Conservation (phyloP, 2,329 filamentous ascomycete genomes). For the Hypocrella siamensis region DNA sequence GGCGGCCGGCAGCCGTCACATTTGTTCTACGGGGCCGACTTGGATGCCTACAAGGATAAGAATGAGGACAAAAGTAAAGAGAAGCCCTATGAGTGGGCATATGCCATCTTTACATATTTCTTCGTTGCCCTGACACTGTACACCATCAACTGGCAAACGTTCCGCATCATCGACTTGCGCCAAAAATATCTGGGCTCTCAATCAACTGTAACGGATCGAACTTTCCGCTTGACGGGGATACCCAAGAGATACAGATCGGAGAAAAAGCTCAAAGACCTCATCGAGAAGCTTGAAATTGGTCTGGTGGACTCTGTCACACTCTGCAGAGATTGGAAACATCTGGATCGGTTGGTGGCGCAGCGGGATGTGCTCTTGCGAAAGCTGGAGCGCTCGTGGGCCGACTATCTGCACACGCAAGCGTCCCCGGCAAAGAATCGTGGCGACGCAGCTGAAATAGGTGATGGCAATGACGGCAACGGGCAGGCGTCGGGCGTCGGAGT, state of each 20-base stretch:
- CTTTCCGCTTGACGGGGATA: conserved; percentile 81
- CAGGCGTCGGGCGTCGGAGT: conserved; percentile 14
- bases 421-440: conserved; percentile 5
- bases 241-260: conserved; percentile 67
- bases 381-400: conserved; percentile 73
- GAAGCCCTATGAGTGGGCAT: conserved; percentile 65
- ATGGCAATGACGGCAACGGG: conserved; percentile 7
- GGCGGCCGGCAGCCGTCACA: conserved; percentile 3
- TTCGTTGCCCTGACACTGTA: conserved; percentile 75
- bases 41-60: conserved; percentile 11
- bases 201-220: conserved; percentile 89
- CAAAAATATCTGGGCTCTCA: conserved; percentile 89
- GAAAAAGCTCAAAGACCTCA: conserved; percentile 66
- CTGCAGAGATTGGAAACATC: conserved; percentile 70
- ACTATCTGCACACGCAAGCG: conserved; percentile 28
- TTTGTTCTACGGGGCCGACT: background rate
- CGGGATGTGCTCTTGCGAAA: conserved; percentile 50
- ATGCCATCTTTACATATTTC: conserved; percentile 86
- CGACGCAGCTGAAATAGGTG: conserved; percentile 3
- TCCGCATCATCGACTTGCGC: conserved; percentile 67
- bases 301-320: conserved; percentile 77
- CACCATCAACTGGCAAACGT: conserved; percentile 68
- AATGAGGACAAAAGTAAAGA: conserved; percentile 19
- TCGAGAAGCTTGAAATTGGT: conserved; percentile 79
- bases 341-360: conserved; percentile 60